Evolutionary conservation across 805 yeast species (phyloP).

Genomic region (Torulaspora microellipsoides): DNA sequence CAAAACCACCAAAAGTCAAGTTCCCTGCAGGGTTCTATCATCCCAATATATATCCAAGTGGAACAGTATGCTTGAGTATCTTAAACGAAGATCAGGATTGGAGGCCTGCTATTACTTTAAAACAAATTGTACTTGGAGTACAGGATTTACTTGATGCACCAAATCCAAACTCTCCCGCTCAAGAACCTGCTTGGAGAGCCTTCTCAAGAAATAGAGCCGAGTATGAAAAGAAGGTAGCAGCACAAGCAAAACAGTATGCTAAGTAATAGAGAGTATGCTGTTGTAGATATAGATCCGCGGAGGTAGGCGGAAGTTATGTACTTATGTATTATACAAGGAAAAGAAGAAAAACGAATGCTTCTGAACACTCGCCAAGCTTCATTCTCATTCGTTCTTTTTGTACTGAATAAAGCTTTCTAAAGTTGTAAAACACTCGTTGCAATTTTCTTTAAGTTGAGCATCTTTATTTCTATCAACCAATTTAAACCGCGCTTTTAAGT

Average conservation of each 20-base stretch:
- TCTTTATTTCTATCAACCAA: conserved; percentile 62
- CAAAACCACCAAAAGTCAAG: conserved; percentile 92
- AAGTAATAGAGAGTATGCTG: conserved; percentile 23
- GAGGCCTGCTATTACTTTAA: conserved; percentile 94
- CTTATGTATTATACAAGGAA: conserved; percentile 14
- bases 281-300: neutral
- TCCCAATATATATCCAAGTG: conserved; percentile 97
- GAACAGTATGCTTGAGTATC: conserved; percentile 89
- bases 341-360: conserved; percentile 3
- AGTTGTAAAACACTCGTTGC: conserved; percentile 63
- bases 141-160: conserved; percentile 89
- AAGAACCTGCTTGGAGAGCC: conserved; percentile 93
- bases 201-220: conserved; percentile 61
- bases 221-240: conserved; percentile 72
- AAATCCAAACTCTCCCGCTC: conserved; percentile 95
- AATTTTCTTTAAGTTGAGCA: conserved; percentile 52
- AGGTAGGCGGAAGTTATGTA: neutral
- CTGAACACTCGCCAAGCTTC: neutral
- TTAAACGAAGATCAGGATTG: conserved; percentile 95
- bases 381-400: conserved; percentile 46
- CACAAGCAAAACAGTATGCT: conserved; percentile 74
- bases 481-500: conserved; percentile 51
- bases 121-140: conserved; percentile 84
- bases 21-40: conserved; percentile 91
- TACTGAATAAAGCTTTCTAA: conserved; percentile 74